phyloP scores from a whole-genome alignment of 805 yeast genomes.

The Zygosaccharomyces pseudorouxii region DNA sequence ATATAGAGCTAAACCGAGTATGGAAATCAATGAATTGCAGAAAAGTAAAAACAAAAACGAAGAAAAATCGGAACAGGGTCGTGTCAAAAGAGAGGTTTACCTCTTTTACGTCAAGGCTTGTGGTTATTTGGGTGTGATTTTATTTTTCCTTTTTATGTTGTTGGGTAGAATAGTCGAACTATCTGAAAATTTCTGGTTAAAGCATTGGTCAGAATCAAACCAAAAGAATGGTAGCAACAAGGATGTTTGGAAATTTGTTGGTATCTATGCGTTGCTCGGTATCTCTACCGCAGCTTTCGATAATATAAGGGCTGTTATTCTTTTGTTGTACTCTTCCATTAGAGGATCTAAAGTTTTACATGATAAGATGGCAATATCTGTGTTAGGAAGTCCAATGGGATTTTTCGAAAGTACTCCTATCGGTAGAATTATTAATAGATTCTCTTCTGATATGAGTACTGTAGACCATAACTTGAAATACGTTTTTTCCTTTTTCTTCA shows the following conservation, averaged over 20 bases:
- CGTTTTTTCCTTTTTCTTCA: slow-evolving; percentile 46
- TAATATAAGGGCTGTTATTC: slow-evolving; percentile 42
- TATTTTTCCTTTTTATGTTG: slow-evolving; percentile 38
- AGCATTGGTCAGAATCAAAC: slow-evolving; percentile 60
- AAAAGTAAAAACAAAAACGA: slow-evolving; percentile 44
- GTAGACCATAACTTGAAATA: slow-evolving; percentile 56
- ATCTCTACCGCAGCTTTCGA: slow-evolving; percentile 47
- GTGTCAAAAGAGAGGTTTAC: slow-evolving; percentile 52
- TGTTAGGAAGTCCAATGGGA: slow-evolving; percentile 57
- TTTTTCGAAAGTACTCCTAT: slow-evolving; percentile 67
- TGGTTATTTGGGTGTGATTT: slow-evolving; percentile 45
- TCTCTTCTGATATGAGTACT: slow-evolving; percentile 56
- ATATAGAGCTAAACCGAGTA: slow-evolving; percentile 40
- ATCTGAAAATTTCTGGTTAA: slow-evolving; percentile 58
- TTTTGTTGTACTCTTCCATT: slow-evolving; percentile 52
- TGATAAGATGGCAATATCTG: slow-evolving; percentile 49
- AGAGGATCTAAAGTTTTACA: slow-evolving; percentile 54
- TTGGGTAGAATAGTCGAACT: slow-evolving; percentile 36
- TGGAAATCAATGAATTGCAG: slow-evolving; percentile 27
- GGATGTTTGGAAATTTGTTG: slow-evolving; percentile 44
- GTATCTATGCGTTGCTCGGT: slow-evolving; percentile 54
- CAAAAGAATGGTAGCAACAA: slow-evolving; percentile 41
- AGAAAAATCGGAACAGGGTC: slow-evolving; percentile 56
- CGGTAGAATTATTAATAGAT: slow-evolving; percentile 62
- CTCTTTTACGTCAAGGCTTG: slow-evolving; percentile 56